Conservation (phyloP, 1,284 basidiomycete species). For the Meripilus lineatus region DNA sequence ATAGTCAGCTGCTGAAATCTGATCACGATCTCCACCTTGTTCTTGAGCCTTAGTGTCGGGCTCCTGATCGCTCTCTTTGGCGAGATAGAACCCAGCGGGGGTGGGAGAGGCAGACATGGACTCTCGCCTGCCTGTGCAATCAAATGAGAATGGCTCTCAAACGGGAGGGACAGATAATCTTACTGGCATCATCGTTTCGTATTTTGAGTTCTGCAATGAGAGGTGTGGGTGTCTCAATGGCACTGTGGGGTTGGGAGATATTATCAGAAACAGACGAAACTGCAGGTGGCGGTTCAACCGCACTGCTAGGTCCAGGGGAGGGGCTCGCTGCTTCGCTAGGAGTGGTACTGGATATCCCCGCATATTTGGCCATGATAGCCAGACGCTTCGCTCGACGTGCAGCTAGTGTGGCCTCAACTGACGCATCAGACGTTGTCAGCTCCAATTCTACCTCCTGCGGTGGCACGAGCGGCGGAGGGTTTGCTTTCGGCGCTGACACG, state of each 20-base stretch:
- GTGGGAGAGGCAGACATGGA: conserved; percentile 53
- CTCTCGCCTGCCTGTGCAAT: conserved; percentile 38
- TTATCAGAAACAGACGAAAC: conserved; percentile 56
- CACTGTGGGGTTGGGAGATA: conserved; percentile 49
- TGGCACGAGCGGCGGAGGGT: conserved; percentile 19
- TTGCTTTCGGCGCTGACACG: conserved; percentile 16
- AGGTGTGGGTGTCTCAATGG: conserved; percentile 29
- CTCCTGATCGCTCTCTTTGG: conserved; percentile 53
- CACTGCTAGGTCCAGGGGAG: conserved; percentile 63
- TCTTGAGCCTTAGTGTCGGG: conserved; percentile 35
- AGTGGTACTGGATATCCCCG: conserved; percentile 40
- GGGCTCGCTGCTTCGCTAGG: conserved; percentile 37
- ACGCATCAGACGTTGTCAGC: conserved; percentile 48
- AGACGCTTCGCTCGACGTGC: conserved; percentile 77
- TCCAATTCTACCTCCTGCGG: conserved; percentile 55
- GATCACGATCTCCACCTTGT: conserved; percentile 52
- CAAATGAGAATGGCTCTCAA: conserved; percentile 2
- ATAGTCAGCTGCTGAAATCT: conserved; percentile 89
- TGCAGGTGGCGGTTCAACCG: conserved; percentile 62
- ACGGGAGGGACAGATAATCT: conserved; percentile 1
- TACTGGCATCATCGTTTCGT: too few relatives aligned
- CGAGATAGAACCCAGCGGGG: conserved; percentile 52
- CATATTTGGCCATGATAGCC: conserved; percentile 84
- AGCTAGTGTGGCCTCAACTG: conserved; percentile 70
- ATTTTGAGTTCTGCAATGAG: conserved; percentile 10